Evolutionary conservation across 164 flowering plant species (phyloP), one percentile per base, ranked within the genome.

Genomic region (Aristolochia californica): DNA sequence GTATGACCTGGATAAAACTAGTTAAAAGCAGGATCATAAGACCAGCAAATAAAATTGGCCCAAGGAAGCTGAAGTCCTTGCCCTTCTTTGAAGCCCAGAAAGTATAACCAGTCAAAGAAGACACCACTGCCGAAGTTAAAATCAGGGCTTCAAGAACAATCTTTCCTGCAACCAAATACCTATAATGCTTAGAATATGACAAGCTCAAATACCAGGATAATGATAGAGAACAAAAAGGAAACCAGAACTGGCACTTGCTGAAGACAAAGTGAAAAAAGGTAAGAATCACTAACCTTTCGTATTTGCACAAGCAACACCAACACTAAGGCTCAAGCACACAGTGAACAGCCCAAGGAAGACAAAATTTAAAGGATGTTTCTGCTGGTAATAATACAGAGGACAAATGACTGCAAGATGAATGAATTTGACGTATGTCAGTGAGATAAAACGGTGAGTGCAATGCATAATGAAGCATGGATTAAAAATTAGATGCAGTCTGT

Each of bases 41-140:
- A 65, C 91, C 67, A 44, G 96, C 72, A 74, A 89, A 93, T 54
- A 93, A 64, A 59, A 93, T 72, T 53, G 98, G 98, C 68, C 97
- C 98, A 23, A 93, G 84, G 58, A 64, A 93, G 73, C 85, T 83
- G 81, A 93, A 93, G 74, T 93, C 98, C 75, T 89, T 83, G 72
- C 98, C 98, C 77, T 84, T 93, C 89, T 81, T 88, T 22, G 94
- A 63, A 56, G 98, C 98, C 98, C 97, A 93, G 91, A 93, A 93
- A 38, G 95, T 85, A 69, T 93, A 93, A 0, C 75, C 98, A 60
- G 98, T 93, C 54, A 93, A 72, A 62, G 91, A 69, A 52, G 66
- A 71, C 57, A 93, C 95, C 48, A 93, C 94, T 22, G 91, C 87
- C 53, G 94, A 81, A 45, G 98, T 93, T 62, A 93, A 68, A 63